These are phyloP conservation scores for Fusarium sp. DNA, from an alignment of 2,329 filamentous ascomycete genomes.

Conservation along the genomic window DNA sequence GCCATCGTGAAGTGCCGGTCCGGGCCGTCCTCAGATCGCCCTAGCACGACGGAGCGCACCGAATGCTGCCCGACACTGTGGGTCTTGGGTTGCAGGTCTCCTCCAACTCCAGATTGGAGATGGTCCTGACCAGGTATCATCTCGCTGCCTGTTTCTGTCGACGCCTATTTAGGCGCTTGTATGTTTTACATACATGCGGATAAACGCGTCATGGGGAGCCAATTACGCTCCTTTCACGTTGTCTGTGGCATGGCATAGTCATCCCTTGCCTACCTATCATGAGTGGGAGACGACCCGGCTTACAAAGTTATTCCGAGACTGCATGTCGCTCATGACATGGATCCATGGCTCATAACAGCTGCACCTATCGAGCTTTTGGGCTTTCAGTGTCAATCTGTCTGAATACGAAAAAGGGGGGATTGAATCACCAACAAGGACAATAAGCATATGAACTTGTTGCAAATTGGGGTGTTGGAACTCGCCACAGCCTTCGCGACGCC, in stretches of 20 bases:
- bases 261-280: background rate
- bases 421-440: background rate
- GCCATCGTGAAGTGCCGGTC: background rate
- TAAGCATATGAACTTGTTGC: background rate
- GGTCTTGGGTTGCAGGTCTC: background rate
- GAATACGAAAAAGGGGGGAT: background rate
- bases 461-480: background rate
- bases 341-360: background rate
- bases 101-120: background rate
- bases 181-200: background rate
- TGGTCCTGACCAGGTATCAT: background rate
- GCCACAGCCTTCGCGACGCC: background rate
- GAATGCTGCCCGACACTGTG: background rate
- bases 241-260: background rate
- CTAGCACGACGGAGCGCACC: background rate
- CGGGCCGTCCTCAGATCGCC: background rate
- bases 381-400: background rate
- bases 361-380: background rate
- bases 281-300: background rate
- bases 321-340: background rate
- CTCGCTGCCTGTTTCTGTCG: background rate
- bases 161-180: background rate
- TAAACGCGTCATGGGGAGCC: background rate
- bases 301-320: background rate
- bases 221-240: background rate